Conservation (phyloP, 2,329 filamentous ascomycete genomes). For the Arthroderma sp. region DNA sequence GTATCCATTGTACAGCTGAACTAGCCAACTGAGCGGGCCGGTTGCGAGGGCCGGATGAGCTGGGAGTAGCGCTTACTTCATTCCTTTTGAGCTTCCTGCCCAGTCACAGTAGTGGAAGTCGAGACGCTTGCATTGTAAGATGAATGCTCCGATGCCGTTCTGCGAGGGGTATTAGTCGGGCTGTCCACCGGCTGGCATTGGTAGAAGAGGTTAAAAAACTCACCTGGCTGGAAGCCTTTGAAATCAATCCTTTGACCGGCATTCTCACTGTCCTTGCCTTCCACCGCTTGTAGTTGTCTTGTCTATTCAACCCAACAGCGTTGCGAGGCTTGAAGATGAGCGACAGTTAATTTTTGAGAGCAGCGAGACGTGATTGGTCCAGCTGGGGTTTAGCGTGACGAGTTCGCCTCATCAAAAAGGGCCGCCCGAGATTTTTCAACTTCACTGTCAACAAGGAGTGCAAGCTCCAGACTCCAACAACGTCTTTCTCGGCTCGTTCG, state of each 20-base stretch:
- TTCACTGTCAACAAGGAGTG: too few species aligned
- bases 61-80: slow-evolving; percentile 54
- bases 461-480: too few species aligned
- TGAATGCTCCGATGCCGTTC: slow-evolving; percentile 95
- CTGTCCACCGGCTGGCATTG: not conserved
- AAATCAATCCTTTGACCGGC: slow-evolving; percentile 37
- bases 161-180: slow-evolving; percentile 26
- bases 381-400: too few species aligned
- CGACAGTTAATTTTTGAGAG: not conserved
- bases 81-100: slow-evolving; percentile 82
- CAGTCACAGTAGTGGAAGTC: slow-evolving; percentile 97
- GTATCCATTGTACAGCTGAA: not conserved
- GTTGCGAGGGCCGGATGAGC: not conserved
- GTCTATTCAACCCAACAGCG: too few species aligned
- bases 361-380: not conserved
- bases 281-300: not conserved
- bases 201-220: slow-evolving; percentile 12
- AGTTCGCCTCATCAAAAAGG: too few species aligned
- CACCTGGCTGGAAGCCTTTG: slow-evolving; percentile 45
- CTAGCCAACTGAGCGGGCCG: slow-evolving; percentile 3
- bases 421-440: too few species aligned
- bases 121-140: slow-evolving; percentile 90
- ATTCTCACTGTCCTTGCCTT: slow-evolving; percentile 16
- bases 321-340: not conserved
- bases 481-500: too few species aligned